These are phyloP conservation scores for Kwoniella bestiolae DNA, from an alignment of 768 basidiomycete genomes.

Conservation along the genomic window DNA sequence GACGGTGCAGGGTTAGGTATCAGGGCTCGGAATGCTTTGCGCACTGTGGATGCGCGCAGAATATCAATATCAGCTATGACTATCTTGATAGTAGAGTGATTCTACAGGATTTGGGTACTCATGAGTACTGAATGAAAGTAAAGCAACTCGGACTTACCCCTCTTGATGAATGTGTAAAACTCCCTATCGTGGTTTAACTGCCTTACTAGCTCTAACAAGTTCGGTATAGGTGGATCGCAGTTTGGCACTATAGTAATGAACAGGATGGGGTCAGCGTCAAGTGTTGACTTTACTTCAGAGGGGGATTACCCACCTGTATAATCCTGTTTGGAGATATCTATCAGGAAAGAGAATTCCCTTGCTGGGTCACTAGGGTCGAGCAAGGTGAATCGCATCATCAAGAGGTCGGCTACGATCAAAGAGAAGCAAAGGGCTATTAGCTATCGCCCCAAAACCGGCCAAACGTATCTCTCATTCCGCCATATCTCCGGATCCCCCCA, in stretches of 20 bases:
- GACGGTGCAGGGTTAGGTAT: conserved; percentile 32
- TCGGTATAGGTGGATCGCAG: conserved; percentile 71
- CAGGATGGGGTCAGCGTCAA: conserved; percentile 12
- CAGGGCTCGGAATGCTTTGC: conserved; percentile 44
- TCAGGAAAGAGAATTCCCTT: conserved; percentile 72
- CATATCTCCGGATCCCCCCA: no score
- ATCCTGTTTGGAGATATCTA: conserved; percentile 69
- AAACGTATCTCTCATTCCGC: no score
- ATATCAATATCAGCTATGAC: no score
- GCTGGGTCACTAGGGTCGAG: conserved; percentile 67
- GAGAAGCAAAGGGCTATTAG: no score
- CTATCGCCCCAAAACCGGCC: no score
- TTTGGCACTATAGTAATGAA: conserved; percentile 68
- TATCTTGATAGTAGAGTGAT: neutral
- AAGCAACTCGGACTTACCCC: conserved; percentile 51
- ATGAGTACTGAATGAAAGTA: neutral
- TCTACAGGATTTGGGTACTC: neutral
- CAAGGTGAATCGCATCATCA: conserved; percentile 73
- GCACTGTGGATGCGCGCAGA: conserved; percentile 26
- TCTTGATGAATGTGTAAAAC: conserved; percentile 72
- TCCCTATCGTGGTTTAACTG: conserved; percentile 73
- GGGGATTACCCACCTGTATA: conserved; percentile 67
- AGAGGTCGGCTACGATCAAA: conserved; percentile 63
- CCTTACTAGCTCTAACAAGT: conserved; percentile 70
- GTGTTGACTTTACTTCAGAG: no score